These are phyloP conservation scores for Patellifolia procumbens DNA, from an alignment of 179 eudicot species.

Conservation along the genomic window DNA sequence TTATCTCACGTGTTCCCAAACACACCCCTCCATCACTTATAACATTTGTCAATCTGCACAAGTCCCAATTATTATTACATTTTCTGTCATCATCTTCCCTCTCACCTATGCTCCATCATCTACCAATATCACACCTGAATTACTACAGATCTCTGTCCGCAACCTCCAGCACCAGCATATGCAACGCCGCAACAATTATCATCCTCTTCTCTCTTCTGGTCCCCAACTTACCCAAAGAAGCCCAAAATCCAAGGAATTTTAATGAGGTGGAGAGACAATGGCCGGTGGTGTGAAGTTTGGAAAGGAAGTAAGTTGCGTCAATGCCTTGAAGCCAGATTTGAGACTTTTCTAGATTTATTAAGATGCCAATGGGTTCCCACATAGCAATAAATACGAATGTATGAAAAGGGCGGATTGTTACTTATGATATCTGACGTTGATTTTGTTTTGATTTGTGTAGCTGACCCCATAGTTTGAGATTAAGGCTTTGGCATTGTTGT, in stretches of 20 bases:
- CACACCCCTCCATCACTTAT: not conserved
- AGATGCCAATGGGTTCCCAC: no score
- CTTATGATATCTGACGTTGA: no score
- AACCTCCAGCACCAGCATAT: not conserved
- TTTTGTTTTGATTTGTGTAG: no score
- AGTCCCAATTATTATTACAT: not conserved
- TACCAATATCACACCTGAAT: not conserved
- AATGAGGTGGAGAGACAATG: not conserved
- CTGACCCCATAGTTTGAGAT: no score
- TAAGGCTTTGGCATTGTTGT: no score
- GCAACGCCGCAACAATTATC: no score
- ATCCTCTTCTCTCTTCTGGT: not conserved
- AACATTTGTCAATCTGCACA: not conserved
- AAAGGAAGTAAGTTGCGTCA: not conserved
- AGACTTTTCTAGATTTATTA: not conserved
- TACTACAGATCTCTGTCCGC: not conserved
- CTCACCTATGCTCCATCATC: not conserved
- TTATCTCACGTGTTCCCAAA: not conserved
- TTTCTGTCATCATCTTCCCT: not conserved
- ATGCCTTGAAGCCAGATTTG: not conserved
- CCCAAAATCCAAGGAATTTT: not conserved
- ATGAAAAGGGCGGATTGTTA: no score
- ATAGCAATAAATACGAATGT: no score
- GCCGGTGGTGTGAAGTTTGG: not conserved
- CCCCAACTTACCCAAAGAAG: not conserved